Percentiles rank a stretch among this genome's conserved stretches.
Conservation (phyloP, 1,139 yeast species). For the Lodderomyces parapsilosis region DNA sequence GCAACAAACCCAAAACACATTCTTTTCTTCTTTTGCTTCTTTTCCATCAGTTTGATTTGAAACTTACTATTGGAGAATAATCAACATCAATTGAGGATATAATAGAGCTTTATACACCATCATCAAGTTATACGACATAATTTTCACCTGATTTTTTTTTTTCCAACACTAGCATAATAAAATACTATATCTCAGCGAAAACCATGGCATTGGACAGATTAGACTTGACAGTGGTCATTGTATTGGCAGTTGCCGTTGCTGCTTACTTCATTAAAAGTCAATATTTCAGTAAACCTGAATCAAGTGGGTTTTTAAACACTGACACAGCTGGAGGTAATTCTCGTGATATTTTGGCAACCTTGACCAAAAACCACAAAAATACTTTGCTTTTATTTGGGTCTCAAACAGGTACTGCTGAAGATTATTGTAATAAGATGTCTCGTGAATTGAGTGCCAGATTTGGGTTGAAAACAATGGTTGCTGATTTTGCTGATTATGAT, state of each 20-base stretch:
- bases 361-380: slow-evolving; percentile 66
- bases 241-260: slow-evolving; percentile 60
- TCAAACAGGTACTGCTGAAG: slow-evolving; percentile 99
- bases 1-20: too few species aligned
- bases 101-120: too few species aligned
- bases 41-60: too few species aligned
- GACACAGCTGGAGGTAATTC: slow-evolving; percentile 39
- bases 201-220: slow-evolving; percentile 61
- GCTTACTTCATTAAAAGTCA: slow-evolving; percentile 68
- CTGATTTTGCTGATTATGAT: slow-evolving; percentile 83
- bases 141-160: too few species aligned
- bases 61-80: too few species aligned
- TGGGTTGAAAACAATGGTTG: slow-evolving; percentile 81
- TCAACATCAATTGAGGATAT: too few species aligned
- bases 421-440: slow-evolving; percentile 85
- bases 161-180: neutral
- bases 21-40: too few species aligned
- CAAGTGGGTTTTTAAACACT: slow-evolving; percentile 27
- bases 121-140: too few species aligned
- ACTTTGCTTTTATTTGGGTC: slow-evolving; percentile 88
- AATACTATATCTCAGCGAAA: neutral
- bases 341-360: slow-evolving; percentile 64
- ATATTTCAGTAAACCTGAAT: slow-evolving; percentile 24
- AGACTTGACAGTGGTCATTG: slow-evolving; percentile 68
- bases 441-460: slow-evolving; percentile 84